phyloP scores from a whole-genome alignment of 2,329 filamentous ascomycete species.

The Clonostachys byssicola region DNA sequence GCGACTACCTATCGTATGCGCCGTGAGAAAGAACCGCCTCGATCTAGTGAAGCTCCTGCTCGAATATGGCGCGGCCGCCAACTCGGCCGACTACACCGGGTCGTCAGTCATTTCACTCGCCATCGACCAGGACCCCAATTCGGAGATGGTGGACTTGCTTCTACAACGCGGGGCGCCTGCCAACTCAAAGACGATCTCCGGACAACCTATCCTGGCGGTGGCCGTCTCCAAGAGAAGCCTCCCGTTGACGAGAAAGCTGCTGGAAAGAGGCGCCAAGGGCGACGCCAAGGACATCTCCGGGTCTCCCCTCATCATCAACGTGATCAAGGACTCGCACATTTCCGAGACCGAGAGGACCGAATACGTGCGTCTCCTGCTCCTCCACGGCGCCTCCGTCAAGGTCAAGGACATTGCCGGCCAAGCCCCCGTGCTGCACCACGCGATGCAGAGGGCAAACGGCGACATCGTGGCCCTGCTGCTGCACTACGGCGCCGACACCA shows the following conservation, averaged over 20 bases:
- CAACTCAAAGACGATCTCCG: slow-evolving; percentile 18
- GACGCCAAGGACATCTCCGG: slow-evolving; percentile 21
- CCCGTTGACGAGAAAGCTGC: slow-evolving; percentile 21
- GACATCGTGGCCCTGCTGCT: slow-evolving; percentile 19
- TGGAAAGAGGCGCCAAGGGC: slow-evolving; percentile 24
- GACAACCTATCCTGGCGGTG: slow-evolving; percentile 23
- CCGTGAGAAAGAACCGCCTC: slow-evolving; percentile 15
- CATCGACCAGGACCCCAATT: slow-evolving; percentile 13
- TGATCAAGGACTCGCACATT: slow-evolving; percentile 17
- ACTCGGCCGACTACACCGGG: slow-evolving; percentile 18
- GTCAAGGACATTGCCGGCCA: slow-evolving; percentile 13
- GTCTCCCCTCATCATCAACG: slow-evolving; percentile 21
- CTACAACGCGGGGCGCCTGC: slow-evolving; percentile 25
- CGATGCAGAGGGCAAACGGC: not conserved
- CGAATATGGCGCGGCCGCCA: slow-evolving; percentile 26
- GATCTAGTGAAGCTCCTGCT: slow-evolving; percentile 21
- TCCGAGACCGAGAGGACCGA: slow-evolving; percentile 14
- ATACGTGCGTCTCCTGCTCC: slow-evolving; percentile 20
- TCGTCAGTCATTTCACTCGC: slow-evolving; percentile 21
- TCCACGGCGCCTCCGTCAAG: slow-evolving; percentile 22
- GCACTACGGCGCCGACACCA: slow-evolving; percentile 15
- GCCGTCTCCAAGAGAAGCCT: slow-evolving; percentile 21
- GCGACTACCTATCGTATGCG: slow-evolving; percentile 16
- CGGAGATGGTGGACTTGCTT: slow-evolving; percentile 22
- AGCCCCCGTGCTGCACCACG: not conserved